Evolutionary conservation across 228 moss, liverwort and hornwort genomes (phyloP).

Genomic region (Sphagnum magellanicum): DNA sequence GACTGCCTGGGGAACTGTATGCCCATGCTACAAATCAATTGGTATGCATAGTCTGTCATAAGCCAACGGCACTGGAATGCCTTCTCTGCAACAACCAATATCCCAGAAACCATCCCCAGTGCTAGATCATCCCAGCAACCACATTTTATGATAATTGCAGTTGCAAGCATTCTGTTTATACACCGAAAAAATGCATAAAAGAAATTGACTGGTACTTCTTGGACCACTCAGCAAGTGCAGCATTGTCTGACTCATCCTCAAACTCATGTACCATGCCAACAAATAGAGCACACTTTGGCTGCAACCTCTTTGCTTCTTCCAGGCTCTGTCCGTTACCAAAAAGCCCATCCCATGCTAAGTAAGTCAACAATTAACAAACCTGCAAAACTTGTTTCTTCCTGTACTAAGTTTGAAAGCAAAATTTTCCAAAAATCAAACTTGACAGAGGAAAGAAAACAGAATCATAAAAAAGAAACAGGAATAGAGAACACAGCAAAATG

Average conservation of each 20-base stretch:
- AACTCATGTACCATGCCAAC: conserved; percentile 98
- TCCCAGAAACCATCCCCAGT: conserved; percentile 2
- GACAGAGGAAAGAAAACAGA: too few species aligned
- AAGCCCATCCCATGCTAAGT: not conserved
- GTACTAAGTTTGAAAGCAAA: not conserved
- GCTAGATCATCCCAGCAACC: not conserved
- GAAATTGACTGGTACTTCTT: conserved; percentile 26
- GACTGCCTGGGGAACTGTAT: too few species aligned
- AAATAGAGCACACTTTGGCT: conserved; percentile 77
- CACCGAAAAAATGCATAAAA: not conserved
- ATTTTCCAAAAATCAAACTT: not conserved
- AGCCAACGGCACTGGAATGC: conserved; percentile 70
- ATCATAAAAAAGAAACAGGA: not conserved
- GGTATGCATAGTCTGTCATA: conserved; percentile 81
- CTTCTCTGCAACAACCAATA: conserved; percentile 42
- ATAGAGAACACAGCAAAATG: not conserved
- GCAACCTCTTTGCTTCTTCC: conserved; percentile 64
- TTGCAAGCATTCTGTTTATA: not conserved
- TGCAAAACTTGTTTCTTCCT: too few species aligned
- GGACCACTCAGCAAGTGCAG: conserved; percentile 80
- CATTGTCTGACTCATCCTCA: conserved; percentile 71
- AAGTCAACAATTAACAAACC: not conserved
- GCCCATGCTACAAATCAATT: conserved; percentile 23
- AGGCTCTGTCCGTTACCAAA: conserved; percentile 43
- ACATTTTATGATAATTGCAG: not conserved